A percentile compares a stretch with the other conserved stretches of the same genome.
Conservation (phyloP, 2,329 filamentous ascomycete genomes). For the Nannizziopsis barbatae region DNA sequence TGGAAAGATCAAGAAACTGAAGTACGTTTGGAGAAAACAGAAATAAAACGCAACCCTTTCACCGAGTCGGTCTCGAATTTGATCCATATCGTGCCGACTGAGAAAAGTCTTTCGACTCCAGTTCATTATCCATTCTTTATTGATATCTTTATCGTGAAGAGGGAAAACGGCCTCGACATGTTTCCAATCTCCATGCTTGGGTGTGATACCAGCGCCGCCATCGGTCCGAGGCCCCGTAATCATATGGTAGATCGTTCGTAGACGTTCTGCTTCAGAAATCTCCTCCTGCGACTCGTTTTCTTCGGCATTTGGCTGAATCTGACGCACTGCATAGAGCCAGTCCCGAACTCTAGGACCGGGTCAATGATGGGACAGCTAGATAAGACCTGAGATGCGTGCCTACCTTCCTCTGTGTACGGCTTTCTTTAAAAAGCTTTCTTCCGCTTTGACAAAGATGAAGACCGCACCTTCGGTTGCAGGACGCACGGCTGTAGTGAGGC, state of each 20-base stretch:
- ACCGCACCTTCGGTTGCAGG: slow-evolving; percentile 63
- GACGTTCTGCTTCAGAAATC: slow-evolving; percentile 74
- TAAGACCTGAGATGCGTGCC: slow-evolving; percentile 1
- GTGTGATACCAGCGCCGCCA: slow-evolving; percentile 67
- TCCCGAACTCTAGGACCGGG: slow-evolving; percentile 59
- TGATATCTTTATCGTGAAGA: slow-evolving; percentile 65
- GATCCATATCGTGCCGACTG: slow-evolving; percentile 54
- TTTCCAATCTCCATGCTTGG: slow-evolving; percentile 58
- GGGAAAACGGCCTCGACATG: slow-evolving; percentile 64
- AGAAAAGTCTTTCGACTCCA: slow-evolving; percentile 63
- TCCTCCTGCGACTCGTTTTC: slow-evolving; percentile 62
- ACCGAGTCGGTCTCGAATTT: slow-evolving; percentile 65
- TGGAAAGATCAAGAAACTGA: slow-evolving; percentile 71
- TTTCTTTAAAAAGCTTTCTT: slow-evolving; percentile 62
- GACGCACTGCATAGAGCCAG: slow-evolving; percentile 81
- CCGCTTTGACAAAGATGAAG: slow-evolving; percentile 71
- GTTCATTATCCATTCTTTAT: slow-evolving; percentile 61
- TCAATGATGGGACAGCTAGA: not conserved
- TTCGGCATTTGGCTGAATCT: slow-evolving; percentile 63
- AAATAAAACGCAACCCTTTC: slow-evolving; percentile 88
- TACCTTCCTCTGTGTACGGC: slow-evolving; percentile 74
- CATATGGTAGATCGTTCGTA: slow-evolving; percentile 77
- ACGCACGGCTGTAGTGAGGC: slow-evolving; percentile 80
- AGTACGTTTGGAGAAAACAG: slow-evolving; percentile 85
- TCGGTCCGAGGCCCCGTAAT: slow-evolving; percentile 62